Evolutionary conservation across 371 early-diverging fungal species (phyloP).

Genomic region (Lichtheimia ramosa): DNA sequence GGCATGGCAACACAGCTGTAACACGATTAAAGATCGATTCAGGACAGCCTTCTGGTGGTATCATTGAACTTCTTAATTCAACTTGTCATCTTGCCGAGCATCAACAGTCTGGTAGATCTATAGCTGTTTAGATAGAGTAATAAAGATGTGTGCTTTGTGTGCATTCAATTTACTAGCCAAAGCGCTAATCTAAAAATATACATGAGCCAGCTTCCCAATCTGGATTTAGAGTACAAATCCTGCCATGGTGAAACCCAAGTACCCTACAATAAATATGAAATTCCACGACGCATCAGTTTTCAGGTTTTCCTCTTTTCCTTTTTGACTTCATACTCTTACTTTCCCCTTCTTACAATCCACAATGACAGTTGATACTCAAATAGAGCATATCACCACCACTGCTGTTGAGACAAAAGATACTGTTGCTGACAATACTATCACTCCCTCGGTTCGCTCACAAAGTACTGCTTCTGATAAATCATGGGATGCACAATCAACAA

Average conservation of each 20-base stretch:
- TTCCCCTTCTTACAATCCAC: neutral
- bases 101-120: neutral
- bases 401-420: too few species aligned
- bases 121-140: neutral
- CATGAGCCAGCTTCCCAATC: conserved; percentile 4
- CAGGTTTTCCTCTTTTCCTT: neutral
- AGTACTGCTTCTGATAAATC: conserved; percentile 11
- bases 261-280: too few species aligned
- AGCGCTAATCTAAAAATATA: neutral
- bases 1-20: conserved; percentile 42
- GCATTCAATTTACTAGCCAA: neutral
- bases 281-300: neutral
- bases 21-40: conserved; percentile 15
- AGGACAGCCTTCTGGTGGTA: neutral
- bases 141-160: neutral
- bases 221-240: neutral
- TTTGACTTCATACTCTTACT: conserved; percentile 1
- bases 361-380: too few species aligned
- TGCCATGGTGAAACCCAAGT: neutral
- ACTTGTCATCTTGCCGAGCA: conserved; percentile 17
- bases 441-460: conserved; percentile 8
- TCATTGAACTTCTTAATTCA: conserved; percentile 24
- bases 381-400: too few species aligned
- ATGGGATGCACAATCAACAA: conserved; percentile 4
- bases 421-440: neutral